Conservation (phyloP, 2,329 filamentous ascomycete genomes). For the Daldinia eschscholtzii region DNA sequence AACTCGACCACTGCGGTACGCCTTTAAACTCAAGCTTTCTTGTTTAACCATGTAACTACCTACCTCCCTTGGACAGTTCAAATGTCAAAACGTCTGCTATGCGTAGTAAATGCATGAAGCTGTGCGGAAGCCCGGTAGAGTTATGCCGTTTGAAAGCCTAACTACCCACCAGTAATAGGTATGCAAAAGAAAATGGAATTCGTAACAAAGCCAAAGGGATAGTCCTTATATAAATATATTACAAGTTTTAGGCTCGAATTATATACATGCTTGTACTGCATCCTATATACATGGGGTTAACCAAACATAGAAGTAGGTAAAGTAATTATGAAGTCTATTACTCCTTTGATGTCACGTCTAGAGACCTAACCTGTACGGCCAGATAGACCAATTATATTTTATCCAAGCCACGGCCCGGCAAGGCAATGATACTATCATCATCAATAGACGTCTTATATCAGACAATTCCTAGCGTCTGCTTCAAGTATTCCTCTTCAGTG, state of each 20-base stretch:
- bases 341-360: neutral
- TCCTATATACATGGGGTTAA: neutral
- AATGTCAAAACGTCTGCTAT: constrained; percentile 9
- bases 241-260: neutral
- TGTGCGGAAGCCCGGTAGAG: constrained; percentile 17
- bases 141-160: constrained; percentile 7
- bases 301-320: constrained; percentile 5
- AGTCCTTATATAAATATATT: constrained; percentile 4
- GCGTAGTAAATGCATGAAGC: neutral
- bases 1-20: neutral
- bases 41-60: neutral
- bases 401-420: neutral
- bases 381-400: neutral
- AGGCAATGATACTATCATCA: neutral
- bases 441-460: constrained; percentile 23
- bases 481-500: constrained; percentile 55
- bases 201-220: constrained; percentile 16
- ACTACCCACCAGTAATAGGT: neutral
- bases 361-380: neutral
- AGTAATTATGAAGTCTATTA: neutral
- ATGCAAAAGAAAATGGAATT: constrained; percentile 15
- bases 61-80: neutral
- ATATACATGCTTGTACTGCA: neutral
- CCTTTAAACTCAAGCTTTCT: constrained; percentile 13
- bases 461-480: constrained; percentile 47